phyloP scores from a whole-genome alignment of 2,329 filamentous ascomycete species.

The Cryphonectria japonica region DNA sequence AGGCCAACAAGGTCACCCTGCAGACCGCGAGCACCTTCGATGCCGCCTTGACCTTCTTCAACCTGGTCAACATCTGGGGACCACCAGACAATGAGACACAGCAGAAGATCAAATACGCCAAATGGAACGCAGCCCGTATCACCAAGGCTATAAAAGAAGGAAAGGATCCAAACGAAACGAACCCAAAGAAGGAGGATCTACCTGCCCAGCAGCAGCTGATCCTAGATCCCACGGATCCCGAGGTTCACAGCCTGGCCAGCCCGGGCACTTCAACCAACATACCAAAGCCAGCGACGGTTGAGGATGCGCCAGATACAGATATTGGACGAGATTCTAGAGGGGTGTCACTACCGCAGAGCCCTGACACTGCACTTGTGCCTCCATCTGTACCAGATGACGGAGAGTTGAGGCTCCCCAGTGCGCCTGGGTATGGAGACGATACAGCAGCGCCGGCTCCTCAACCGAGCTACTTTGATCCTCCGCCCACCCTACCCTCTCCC shows the following conservation, averaged over 20 bases:
- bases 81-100: slow-evolving; percentile 72
- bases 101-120: slow-evolving; percentile 93
- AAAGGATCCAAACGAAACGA: slow-evolving; percentile 88
- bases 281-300: slow-evolving; percentile 51
- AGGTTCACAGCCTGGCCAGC: slow-evolving; percentile 59
- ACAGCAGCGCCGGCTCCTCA: slow-evolving; percentile 21
- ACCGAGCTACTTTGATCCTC: slow-evolving; percentile 29
- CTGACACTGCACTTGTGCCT: slow-evolving; percentile 38
- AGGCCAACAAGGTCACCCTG: slow-evolving; percentile 82
- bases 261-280: slow-evolving; percentile 11
- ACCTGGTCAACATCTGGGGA: slow-evolving; percentile 85
- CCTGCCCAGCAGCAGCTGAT: slow-evolving; percentile 48
- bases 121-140: slow-evolving; percentile 93
- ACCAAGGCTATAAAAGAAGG: slow-evolving; percentile 88
- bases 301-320: slow-evolving; percentile 56
- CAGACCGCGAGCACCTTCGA: slow-evolving; percentile 94
- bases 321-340: slow-evolving; percentile 39
- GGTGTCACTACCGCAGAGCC: slow-evolving; percentile 43
- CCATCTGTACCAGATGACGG: slow-evolving; percentile 32
- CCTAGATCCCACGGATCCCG: slow-evolving; percentile 67
- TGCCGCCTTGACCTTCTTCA: slow-evolving; percentile 89
- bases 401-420: slow-evolving; percentile 36
- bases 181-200: slow-evolving; percentile 68
- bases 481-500: slow-evolving; percentile 33
- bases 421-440: slow-evolving; percentile 33